Conservation (phyloP, 129 eudicot species). For the Centaurea solstitialis region DNA sequence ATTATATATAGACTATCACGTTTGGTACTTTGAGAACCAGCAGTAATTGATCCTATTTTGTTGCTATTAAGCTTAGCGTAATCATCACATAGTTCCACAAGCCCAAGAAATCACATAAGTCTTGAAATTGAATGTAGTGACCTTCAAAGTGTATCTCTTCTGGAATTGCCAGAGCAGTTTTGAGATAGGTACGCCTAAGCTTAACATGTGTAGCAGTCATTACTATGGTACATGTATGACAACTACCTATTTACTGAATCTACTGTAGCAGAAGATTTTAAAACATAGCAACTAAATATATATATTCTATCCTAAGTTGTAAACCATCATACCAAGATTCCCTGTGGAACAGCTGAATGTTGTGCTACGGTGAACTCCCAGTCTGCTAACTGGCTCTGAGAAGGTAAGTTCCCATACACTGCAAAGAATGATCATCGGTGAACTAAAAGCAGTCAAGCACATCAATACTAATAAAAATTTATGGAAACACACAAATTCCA, state of each 20-base stretch:
- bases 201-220: background rate
- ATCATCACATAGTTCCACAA: background rate
- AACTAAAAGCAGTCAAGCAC: background rate
- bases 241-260: background rate
- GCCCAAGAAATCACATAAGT: background rate
- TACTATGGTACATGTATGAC: background rate
- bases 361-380: slow-evolving; percentile 97
- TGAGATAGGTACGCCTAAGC: background rate
- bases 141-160: background rate
- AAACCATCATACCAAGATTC: slow-evolving; percentile 63
- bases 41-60: background rate
- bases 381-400: slow-evolving; percentile 74
- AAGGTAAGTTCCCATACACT: slow-evolving; percentile 97
- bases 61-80: background rate
- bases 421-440: slow-evolving; percentile 13
- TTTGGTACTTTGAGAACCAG: background rate
- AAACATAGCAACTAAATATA: background rate
- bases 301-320: background rate
- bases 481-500: background rate
- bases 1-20: background rate
- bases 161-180: background rate
- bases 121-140: background rate
- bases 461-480: background rate
- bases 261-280: background rate
- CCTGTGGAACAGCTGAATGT: slow-evolving; percentile 99